Evolutionary conservation across 805 yeast genomes (phyloP).

Genomic region (Barnettozyma pratensis): DNA sequence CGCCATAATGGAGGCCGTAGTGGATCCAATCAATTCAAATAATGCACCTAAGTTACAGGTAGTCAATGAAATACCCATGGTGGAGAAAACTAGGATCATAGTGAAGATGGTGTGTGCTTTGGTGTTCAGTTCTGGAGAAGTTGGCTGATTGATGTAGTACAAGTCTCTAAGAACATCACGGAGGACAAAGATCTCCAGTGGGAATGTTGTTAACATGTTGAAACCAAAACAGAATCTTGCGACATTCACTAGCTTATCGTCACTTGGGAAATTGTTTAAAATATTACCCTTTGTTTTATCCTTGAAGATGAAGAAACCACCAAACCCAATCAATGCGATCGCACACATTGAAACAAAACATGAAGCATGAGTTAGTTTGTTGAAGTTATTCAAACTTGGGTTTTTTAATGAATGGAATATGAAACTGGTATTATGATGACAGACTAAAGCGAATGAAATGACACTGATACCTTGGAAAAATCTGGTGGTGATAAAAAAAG

Average conservation of each 20-base stretch:
- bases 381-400: slow-evolving; percentile 73
- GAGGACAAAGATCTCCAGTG: slow-evolving; percentile 85
- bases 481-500: slow-evolving; percentile 53
- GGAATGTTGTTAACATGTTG: slow-evolving; percentile 89
- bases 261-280: slow-evolving; percentile 76
- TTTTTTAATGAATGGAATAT: slow-evolving; percentile 78
- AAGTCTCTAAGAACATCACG: slow-evolving; percentile 80
- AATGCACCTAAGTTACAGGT: slow-evolving; percentile 90
- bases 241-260: slow-evolving; percentile 70
- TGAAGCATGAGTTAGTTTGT: slow-evolving; percentile 75
- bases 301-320: slow-evolving; percentile 74
- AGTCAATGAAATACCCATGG: slow-evolving; percentile 70
- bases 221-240: slow-evolving; percentile 90
- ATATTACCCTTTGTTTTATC: slow-evolving; percentile 81
- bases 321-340: slow-evolving; percentile 71
- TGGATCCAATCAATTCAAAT: slow-evolving; percentile 85
- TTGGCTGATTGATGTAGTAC: slow-evolving; percentile 32
- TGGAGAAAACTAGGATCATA: slow-evolving; percentile 52
- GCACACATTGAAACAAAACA: slow-evolving; percentile 77
- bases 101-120: slow-evolving; percentile 61
- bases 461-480: slow-evolving; percentile 91
- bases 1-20: slow-evolving; percentile 90
- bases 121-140: slow-evolving; percentile 37
- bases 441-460: slow-evolving; percentile 90
- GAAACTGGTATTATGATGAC: slow-evolving; percentile 91